phyloP scores from a whole-genome alignment of 371 early-diverging fungal species.

The Mucor mucedo region DNA sequence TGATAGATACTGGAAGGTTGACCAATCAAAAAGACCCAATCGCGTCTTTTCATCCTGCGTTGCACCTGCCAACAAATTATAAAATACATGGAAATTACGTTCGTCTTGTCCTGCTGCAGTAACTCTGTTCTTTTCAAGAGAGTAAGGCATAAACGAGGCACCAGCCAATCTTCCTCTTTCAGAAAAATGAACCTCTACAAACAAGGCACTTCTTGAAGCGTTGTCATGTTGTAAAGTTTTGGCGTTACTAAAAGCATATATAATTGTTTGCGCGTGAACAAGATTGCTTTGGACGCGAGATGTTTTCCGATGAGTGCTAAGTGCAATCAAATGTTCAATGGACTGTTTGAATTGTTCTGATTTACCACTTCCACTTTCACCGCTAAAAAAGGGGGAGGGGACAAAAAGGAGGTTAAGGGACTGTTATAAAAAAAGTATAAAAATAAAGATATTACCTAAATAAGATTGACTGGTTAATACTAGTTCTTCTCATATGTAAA shows the following conservation, averaged over 20 bases:
- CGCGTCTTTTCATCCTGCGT: slow-evolving; percentile 27
- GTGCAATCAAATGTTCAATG: slow-evolving; percentile 69
- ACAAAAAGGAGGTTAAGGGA: slow-evolving; percentile 11
- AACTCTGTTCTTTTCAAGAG: slow-evolving; percentile 85
- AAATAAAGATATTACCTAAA: slow-evolving; percentile 49
- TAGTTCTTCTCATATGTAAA: slow-evolving; percentile 81
- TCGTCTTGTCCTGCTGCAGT: slow-evolving; percentile 65
- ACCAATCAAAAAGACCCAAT: slow-evolving; percentile 32
- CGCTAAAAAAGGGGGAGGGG: slow-evolving; percentile 56
- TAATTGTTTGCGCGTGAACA: slow-evolving; percentile 69
- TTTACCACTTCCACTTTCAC: slow-evolving; percentile 90
- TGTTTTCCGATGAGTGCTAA: slow-evolving; percentile 80
- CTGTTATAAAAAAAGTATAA: background rate
- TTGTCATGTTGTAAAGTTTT: slow-evolving; percentile 76
- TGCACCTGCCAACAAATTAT: slow-evolving; percentile 69
- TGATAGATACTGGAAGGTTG: slow-evolving; percentile 43
- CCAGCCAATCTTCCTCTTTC: slow-evolving; percentile 85
- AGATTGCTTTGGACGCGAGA: slow-evolving; percentile 75
- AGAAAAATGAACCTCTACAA: slow-evolving; percentile 88
- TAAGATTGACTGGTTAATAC: slow-evolving; percentile 77
- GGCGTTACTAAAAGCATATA: slow-evolving; percentile 85
- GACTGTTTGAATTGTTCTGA: slow-evolving; percentile 69
- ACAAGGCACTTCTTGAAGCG: slow-evolving; percentile 85
- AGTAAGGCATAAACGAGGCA: slow-evolving; percentile 80
- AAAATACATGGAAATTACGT: slow-evolving; percentile 92